Evolutionary conservation across 495 filamentous ascomycete species (phyloP).

Genomic region (Neurospora africana): DNA sequence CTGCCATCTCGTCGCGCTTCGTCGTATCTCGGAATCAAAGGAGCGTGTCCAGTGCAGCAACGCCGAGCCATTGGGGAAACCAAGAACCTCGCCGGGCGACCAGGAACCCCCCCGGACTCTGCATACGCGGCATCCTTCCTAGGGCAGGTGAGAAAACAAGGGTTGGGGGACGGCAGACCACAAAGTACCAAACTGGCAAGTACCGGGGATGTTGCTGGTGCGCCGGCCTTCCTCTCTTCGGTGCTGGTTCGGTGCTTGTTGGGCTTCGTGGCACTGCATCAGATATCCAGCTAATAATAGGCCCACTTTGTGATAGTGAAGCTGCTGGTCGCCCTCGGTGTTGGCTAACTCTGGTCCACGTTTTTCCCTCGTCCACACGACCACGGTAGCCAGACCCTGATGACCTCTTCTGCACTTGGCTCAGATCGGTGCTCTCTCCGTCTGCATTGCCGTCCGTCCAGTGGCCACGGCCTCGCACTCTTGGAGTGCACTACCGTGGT

Average conservation of each 20-base stretch:
- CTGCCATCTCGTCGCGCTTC: neutral
- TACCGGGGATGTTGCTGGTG: conserved; percentile 4
- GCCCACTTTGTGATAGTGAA: conserved; percentile 11
- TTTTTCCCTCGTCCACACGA: conserved; percentile 8
- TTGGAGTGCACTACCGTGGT: neutral
- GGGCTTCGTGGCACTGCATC: conserved; percentile 25
- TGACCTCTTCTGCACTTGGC: conserved; percentile 12
- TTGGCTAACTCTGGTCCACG: conserved; percentile 21
- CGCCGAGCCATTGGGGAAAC: neutral
- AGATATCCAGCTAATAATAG: conserved; percentile 22
- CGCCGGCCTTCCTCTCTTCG: neutral
- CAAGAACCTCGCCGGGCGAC: neutral
- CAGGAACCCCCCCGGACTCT: neutral
- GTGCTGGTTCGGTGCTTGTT: conserved; percentile 4
- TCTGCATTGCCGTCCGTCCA: conserved; percentile 7
- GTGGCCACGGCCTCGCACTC: neutral
- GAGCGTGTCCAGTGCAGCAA: neutral
- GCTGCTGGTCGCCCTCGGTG: conserved; percentile 6
- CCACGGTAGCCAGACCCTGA: conserved; percentile 1
- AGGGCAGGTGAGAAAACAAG: neutral
- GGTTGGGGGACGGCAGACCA: neutral
- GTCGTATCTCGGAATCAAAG: neutral
- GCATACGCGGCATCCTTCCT: neutral
- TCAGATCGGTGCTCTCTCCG: conserved; percentile 16
- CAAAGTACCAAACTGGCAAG: neutral